Evolutionary conservation across 768 basidiomycete species (phyloP).

Genomic region (Dacryopinax spathularia): DNA sequence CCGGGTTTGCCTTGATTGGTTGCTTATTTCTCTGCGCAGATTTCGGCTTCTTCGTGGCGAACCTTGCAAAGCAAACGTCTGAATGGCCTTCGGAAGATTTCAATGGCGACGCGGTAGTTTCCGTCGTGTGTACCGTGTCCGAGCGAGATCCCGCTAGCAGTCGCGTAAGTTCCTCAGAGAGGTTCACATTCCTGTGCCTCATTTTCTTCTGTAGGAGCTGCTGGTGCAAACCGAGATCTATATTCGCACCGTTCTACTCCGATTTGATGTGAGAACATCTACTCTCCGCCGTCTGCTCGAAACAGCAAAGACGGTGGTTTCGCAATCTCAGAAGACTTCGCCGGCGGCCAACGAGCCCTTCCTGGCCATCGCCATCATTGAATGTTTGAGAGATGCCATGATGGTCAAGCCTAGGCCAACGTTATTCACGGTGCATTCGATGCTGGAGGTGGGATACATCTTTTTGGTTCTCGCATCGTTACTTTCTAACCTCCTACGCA

Average conservation of each 20-base stretch:
- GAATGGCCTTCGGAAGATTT: slow-evolving; percentile 37
- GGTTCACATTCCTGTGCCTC: not conserved
- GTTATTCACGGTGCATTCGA: not conserved
- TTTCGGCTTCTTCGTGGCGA: slow-evolving; percentile 39
- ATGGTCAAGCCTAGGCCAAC: slow-evolving; percentile 1
- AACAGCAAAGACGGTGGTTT: slow-evolving; percentile 10
- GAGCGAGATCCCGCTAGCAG: slow-evolving; percentile 45
- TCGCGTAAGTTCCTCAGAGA: slow-evolving; percentile 27
- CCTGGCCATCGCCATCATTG: slow-evolving; percentile 5
- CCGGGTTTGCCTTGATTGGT: not conserved
- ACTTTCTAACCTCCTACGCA: not conserved
- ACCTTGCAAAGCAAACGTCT: slow-evolving; percentile 41
- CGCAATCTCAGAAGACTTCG: slow-evolving; percentile 32
- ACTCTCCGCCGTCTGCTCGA: slow-evolving; percentile 37
- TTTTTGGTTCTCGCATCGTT: not conserved
- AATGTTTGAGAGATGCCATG: slow-evolving; percentile 4
- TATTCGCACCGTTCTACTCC: slow-evolving; percentile 39
- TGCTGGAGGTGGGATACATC: slow-evolving; percentile 7
- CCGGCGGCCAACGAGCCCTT: slow-evolving; percentile 10
- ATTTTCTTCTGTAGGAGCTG: slow-evolving; percentile 35
- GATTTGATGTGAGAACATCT: slow-evolving; percentile 33
- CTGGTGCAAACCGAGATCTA: slow-evolving; percentile 43
- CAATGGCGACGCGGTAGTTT: slow-evolving; percentile 44
- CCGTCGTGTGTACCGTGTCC: slow-evolving; percentile 38
- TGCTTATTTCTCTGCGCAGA: slow-evolving; percentile 27